Evolutionary conservation across 108 stramenopile species (phyloP).

Genomic region (Skeletonema menzelii): DNA sequence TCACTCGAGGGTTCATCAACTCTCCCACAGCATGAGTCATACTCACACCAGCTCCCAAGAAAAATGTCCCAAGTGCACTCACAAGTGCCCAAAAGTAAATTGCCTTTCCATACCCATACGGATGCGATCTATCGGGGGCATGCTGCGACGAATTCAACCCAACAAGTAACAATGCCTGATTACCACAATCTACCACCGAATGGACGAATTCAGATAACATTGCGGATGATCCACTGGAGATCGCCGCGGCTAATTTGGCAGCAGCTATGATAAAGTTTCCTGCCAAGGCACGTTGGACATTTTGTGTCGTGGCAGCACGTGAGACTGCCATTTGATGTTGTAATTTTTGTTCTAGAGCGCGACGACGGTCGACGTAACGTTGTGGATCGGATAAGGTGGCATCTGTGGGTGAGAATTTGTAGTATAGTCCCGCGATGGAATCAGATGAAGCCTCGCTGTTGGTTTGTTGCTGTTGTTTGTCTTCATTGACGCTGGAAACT

Average conservation of each 20-base stretch:
- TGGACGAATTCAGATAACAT: constrained; percentile 97
- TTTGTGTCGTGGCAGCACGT: constrained; percentile 38
- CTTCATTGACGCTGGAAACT: neutral
- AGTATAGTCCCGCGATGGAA: neutral
- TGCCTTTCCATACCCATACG: constrained; percentile 90
- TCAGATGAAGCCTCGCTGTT: neutral
- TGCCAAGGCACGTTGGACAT: constrained; percentile 79
- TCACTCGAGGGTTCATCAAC: constrained; percentile 63
- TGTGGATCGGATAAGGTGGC: constrained; percentile 26
- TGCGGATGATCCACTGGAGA: constrained; percentile 85
- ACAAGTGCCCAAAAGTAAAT: constrained; percentile 85
- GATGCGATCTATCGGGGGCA: constrained; percentile 85
- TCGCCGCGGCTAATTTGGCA: constrained; percentile 89
- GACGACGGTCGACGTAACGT: constrained; percentile 24
- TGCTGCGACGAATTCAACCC: constrained; percentile 79
- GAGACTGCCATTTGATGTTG: constrained; percentile 31
- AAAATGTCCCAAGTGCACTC: constrained; percentile 94
- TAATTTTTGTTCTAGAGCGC: constrained; percentile 29
- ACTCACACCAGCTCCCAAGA: constrained; percentile 92
- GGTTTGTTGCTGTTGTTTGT: neutral
- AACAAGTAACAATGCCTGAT: constrained; percentile 89
- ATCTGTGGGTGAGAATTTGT: constrained; percentile 6
- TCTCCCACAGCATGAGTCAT: constrained; percentile 82
- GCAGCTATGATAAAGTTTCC: constrained; percentile 91
- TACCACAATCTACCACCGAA: constrained; percentile 92